Conservation (phyloP, 768 basidiomycete genomes). For the Roridomyces roridus region DNA sequence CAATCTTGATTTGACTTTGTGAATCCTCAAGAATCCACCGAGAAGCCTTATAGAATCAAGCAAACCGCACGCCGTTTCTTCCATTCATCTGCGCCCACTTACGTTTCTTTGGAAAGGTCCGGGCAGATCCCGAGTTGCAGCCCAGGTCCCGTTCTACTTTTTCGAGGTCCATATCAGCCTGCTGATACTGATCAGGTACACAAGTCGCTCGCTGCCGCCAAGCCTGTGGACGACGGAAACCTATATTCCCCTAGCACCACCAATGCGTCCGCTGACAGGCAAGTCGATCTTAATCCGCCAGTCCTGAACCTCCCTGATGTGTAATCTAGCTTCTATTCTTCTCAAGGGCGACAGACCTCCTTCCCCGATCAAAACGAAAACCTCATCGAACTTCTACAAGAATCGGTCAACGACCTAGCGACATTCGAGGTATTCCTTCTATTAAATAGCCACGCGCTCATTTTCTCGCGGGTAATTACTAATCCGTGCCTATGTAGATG, state of each 20-base stretch:
- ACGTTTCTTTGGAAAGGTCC: slow-evolving; percentile 47
- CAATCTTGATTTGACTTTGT: slow-evolving; percentile 80
- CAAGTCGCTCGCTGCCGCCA: slow-evolving; percentile 48
- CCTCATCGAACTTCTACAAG: slow-evolving; percentile 63
- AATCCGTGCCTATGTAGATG: slow-evolving; percentile 57
- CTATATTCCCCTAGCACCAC: slow-evolving; percentile 53
- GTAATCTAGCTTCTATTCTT: slow-evolving; percentile 76
- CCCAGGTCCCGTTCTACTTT: slow-evolving; percentile 77
- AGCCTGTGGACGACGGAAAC: slow-evolving; percentile 43
- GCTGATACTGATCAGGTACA: slow-evolving; percentile 46
- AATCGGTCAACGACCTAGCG: slow-evolving; percentile 56
- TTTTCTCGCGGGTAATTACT: neutral
- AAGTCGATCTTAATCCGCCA: slow-evolving; percentile 13
- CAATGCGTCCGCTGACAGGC: slow-evolving; percentile 89
- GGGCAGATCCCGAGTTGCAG: slow-evolving; percentile 63
- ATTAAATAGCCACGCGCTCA: slow-evolving; percentile 2
- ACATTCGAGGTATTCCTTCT: slow-evolving; percentile 67
- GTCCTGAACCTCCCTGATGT: neutral
- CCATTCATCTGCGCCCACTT: slow-evolving; percentile 7
- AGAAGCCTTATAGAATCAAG: slow-evolving; percentile 69
- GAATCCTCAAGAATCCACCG: slow-evolving; percentile 44
- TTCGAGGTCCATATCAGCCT: slow-evolving; percentile 48
- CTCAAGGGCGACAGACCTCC: slow-evolving; percentile 83
- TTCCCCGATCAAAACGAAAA: slow-evolving; percentile 76
- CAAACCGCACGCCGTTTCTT: slow-evolving; percentile 56